phyloP scores from a whole-genome alignment of 208 protist species.

The Crithidia bombi region DNA sequence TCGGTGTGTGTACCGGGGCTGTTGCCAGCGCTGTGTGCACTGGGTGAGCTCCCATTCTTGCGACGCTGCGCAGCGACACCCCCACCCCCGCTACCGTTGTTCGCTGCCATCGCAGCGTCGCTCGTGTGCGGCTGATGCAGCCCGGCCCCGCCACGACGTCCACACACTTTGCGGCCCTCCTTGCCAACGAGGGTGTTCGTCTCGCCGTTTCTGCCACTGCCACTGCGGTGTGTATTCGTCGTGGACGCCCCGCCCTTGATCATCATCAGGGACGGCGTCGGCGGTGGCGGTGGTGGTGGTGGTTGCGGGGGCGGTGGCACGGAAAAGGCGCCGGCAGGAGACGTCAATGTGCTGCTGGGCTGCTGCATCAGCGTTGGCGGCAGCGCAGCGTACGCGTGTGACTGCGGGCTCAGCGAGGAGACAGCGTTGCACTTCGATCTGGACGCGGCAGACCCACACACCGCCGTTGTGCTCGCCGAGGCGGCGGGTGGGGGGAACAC shows the following conservation, averaged over 20 bases:
- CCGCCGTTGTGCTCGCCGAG: not conserved
- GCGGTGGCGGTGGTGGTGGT: not conserved
- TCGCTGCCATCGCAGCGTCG: not conserved
- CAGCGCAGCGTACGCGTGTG: not conserved
- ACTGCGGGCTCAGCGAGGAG: not conserved
- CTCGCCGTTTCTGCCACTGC: not conserved
- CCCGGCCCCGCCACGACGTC: no score
- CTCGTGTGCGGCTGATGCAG: no score
- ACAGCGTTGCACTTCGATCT: not conserved
- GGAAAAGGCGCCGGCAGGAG: not conserved
- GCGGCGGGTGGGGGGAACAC: not conserved
- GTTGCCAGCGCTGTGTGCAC: not conserved
- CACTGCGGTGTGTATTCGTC: not conserved
- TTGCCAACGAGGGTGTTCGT: not conserved
- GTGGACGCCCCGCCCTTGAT: not conserved
- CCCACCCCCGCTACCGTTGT: not conserved
- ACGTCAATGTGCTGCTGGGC: not conserved
- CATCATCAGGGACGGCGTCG: not conserved
- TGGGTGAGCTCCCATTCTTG: not conserved
- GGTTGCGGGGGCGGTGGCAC: not conserved
- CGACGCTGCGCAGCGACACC: not conserved
- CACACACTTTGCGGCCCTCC: not conserved
- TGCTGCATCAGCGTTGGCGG: not conserved
- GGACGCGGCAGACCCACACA: not conserved
- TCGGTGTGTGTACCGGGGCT: slow-evolving; percentile 1